A percentile compares a stretch with the other conserved stretches of the same genome.
Evolutionary conservation across 75 land plant genomes (phyloP).

Genomic region (Pinus albicaulis): DNA sequence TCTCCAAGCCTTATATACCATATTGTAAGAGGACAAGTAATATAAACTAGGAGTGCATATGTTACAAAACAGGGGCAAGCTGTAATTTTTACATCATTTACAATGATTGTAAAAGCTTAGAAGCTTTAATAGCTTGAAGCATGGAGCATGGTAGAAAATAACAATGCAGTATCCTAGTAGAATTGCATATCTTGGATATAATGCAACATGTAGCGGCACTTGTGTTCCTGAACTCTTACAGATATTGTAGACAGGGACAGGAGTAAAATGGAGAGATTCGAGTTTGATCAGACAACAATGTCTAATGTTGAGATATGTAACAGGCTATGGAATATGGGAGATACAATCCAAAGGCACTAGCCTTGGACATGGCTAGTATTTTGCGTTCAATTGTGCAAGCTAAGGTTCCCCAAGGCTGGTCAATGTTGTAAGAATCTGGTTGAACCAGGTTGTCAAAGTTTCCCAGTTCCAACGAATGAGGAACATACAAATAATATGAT

Average conservation of each 20-base stretch:
- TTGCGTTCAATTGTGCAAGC: not conserved
- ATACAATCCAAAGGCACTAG: not conserved
- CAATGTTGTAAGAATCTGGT: not conserved
- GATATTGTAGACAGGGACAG: conserved; percentile 8
- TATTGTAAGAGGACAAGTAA: not conserved
- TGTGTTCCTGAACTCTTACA: not conserved
- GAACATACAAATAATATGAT: too few relatives aligned
- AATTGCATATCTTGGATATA: not conserved
- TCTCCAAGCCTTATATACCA: not conserved
- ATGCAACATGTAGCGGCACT: not conserved
- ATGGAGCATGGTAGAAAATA: not conserved
- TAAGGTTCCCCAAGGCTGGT: not conserved
- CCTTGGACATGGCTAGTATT: not conserved
- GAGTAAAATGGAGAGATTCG: not conserved
- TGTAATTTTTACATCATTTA: too few relatives aligned
- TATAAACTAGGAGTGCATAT: not conserved
- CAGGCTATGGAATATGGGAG: not conserved
- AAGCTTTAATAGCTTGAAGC: not conserved
- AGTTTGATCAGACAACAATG: not conserved
- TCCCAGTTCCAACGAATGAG: too few relatives aligned
- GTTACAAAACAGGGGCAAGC: not conserved
- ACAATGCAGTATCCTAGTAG: not conserved
- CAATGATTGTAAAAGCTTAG: not conserved
- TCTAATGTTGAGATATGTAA: conserved; percentile 5
- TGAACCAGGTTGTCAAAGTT: too few relatives aligned